Conservation (phyloP, 192 early-diverging fungal genomes). For the Paraglomus occultum region DNA sequence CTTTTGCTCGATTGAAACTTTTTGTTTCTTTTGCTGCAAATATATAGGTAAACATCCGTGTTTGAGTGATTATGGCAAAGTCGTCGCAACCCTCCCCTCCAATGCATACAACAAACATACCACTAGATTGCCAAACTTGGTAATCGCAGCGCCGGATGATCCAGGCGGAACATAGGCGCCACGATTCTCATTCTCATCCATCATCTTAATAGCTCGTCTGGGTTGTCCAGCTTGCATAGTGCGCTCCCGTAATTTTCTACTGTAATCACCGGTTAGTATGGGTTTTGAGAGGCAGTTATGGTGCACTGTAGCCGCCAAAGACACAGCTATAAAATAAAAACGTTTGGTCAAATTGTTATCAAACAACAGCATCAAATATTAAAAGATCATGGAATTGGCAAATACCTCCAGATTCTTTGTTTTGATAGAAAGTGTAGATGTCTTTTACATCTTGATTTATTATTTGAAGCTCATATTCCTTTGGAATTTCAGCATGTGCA, state of each 20-base stretch:
- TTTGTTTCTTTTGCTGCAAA: constrained; percentile 49
- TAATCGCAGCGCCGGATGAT: constrained; percentile 33
- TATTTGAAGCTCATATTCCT: constrained; percentile 80
- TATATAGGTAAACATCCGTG: background rate
- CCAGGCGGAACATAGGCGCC: constrained; percentile 40
- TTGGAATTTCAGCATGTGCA: constrained; percentile 65
- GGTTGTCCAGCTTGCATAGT: constrained; percentile 13
- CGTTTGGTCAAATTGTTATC: too few species aligned
- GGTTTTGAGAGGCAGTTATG: background rate
- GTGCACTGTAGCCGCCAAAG: background rate
- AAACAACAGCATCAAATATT: too few species aligned
- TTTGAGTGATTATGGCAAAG: background rate
- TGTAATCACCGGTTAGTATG: background rate
- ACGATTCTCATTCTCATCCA: constrained; percentile 18
- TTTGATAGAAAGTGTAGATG: constrained; percentile 48
- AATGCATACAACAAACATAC: constrained; percentile 1
- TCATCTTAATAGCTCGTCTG: constrained; percentile 11
- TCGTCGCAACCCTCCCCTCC: background rate
- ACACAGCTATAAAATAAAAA: background rate
- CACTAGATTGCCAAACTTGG: constrained; percentile 34
- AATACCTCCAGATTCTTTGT: background rate
- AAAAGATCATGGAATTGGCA: background rate
- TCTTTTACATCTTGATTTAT: constrained; percentile 66
- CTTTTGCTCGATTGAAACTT: constrained; percentile 62
- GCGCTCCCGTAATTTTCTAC: constrained; percentile 15